Evolutionary conservation across 2,329 filamentous ascomycete genomes (phyloP).

Genomic region (Fusarium anguioides): DNA sequence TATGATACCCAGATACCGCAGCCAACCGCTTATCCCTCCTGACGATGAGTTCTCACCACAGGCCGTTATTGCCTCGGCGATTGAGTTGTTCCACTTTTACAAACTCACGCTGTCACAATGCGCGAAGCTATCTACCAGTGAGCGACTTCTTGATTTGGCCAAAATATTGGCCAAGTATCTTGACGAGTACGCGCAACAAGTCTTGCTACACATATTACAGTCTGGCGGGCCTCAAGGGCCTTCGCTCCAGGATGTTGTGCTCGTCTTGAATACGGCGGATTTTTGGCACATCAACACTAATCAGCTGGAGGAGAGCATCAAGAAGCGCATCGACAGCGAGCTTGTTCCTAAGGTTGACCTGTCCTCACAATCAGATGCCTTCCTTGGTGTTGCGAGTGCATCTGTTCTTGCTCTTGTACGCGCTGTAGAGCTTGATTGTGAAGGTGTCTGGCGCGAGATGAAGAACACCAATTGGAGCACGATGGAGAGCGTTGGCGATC

Average conservation of each 20-base stretch:
- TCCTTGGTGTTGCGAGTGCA: conserved; percentile 92
- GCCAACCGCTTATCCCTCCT: conserved; percentile 79
- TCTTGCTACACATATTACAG: conserved; percentile 78
- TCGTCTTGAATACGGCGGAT: conserved; percentile 95
- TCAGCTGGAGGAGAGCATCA: conserved; percentile 94
- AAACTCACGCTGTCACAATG: conserved; percentile 93
- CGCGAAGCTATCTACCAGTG: conserved; percentile 93
- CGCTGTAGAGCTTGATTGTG: conserved; percentile 83
- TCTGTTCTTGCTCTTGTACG: conserved; percentile 86
- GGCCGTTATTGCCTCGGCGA: conserved; percentile 91
- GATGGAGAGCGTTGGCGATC: conserved; percentile 92
- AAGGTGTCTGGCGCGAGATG: conserved; percentile 96
- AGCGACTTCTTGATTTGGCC: conserved; percentile 84
- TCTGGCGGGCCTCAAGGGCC: conserved; percentile 64
- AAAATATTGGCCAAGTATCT: conserved; percentile 91
- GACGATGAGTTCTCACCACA: conserved; percentile 95
- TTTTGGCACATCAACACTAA: conserved; percentile 96
- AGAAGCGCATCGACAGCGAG: conserved; percentile 85
- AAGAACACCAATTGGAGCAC: conserved; percentile 94
- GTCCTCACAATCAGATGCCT: conserved; percentile 92
- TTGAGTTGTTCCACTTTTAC: conserved; percentile 97
- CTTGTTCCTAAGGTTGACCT: conserved; percentile 82
- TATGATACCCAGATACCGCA: conserved; percentile 89
- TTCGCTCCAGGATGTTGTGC: conserved; percentile 78
- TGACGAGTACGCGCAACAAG: conserved; percentile 94